Evolutionary conservation across 805 yeast genomes (phyloP).

Genomic region (Teunomyces funiuensis): DNA sequence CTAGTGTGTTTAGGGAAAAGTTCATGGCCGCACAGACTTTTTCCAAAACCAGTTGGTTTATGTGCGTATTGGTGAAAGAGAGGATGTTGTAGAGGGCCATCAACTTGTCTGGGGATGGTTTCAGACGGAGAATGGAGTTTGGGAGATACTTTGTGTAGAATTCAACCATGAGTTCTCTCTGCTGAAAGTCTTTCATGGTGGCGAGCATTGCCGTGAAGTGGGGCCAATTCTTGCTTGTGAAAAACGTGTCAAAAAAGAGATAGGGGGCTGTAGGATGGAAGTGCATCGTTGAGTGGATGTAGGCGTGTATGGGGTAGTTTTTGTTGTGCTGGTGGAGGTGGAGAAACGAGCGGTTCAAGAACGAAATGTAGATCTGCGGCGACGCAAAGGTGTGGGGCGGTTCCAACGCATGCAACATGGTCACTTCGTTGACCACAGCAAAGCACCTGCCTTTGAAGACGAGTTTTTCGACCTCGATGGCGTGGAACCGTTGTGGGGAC

Average conservation of each 20-base stretch:
- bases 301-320: conserved; percentile 12
- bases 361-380: conserved; percentile 21
- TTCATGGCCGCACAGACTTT: conserved; percentile 15
- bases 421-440: conserved; percentile 25
- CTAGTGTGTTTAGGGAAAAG: conserved; percentile 15
- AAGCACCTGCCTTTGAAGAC: conserved; percentile 35
- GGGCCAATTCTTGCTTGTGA: conserved; percentile 20
- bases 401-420: conserved; percentile 7
- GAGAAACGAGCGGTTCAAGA: conserved; percentile 20
- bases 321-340: conserved; percentile 7
- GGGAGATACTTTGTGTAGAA: conserved; percentile 16
- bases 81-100: conserved; percentile 20
- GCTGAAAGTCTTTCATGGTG: conserved; percentile 27
- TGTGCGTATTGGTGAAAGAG: conserved; percentile 12
- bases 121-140: conserved; percentile 1
- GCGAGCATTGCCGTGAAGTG: conserved; percentile 14
- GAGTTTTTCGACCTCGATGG: conserved; percentile 36
- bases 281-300: conserved; percentile 21
- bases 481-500: conserved; percentile 10
- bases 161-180: conserved; percentile 18
- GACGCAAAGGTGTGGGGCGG: conserved; percentile 10
- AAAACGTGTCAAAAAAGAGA: conserved; percentile 23
- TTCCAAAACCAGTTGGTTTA: conserved; percentile 23
- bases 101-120: conserved; percentile 8
- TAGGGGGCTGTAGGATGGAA: conserved; percentile 17